phyloP scores from a whole-genome alignment of 192 early-diverging fungal species.

The Funneliformis geosporum region DNA sequence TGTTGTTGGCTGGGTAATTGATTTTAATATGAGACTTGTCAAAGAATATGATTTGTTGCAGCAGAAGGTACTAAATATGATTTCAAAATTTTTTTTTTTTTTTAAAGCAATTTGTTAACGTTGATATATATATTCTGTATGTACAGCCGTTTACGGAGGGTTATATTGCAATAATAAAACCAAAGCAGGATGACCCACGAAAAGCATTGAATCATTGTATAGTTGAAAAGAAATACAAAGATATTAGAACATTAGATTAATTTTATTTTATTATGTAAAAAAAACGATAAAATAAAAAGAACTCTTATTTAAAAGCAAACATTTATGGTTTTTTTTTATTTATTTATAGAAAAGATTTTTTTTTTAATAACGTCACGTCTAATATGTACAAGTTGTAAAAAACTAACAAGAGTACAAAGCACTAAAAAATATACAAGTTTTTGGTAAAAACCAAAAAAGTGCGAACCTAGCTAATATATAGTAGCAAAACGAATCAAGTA shows the following conservation, averaged over 20 bases:
- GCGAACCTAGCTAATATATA: constrained; percentile 8
- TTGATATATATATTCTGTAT: neutral
- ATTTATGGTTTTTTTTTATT: too few species aligned
- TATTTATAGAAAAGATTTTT: neutral
- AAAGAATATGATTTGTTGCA: constrained; percentile 3
- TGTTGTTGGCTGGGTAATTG: constrained; percentile 19
- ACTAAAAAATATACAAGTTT: constrained; percentile 23
- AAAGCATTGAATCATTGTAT: constrained; percentile 28
- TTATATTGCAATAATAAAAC: constrained; percentile 35
- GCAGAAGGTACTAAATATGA: neutral
- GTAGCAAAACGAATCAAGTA: constrained; percentile 19
- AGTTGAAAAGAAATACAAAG: constrained; percentile 24
- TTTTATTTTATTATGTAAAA: too few species aligned
- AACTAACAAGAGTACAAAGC: constrained; percentile 7
- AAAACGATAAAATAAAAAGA: too few species aligned
- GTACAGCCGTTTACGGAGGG: constrained; percentile 30
- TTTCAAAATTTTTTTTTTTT: neutral
- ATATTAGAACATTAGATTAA: neutral
- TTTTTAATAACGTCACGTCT: constrained; percentile 18
- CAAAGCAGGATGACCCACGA: constrained; percentile 26
- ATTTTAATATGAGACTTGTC: constrained; percentile 22
- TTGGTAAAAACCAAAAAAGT: neutral
- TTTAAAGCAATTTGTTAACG: neutral
- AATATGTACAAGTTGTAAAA: constrained; percentile 19
- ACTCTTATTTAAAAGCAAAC: too few species aligned